phyloP scores from a whole-genome alignment of 768 basidiomycete species.

The Leccinum ochraceum region DNA sequence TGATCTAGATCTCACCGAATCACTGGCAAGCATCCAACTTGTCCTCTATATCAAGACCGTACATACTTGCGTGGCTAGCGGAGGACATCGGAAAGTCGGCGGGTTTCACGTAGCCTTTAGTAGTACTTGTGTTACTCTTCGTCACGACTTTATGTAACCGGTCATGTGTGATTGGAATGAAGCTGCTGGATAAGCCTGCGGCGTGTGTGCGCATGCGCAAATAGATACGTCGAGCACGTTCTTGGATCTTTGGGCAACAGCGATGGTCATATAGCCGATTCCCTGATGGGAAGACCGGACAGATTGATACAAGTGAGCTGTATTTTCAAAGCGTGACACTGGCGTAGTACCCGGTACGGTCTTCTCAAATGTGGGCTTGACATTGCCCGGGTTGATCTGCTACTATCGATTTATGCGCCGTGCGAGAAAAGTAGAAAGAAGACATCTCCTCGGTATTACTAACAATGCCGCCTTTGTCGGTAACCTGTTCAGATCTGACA shows the following conservation, averaged over 20 bases:
- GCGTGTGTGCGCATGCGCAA: not conserved
- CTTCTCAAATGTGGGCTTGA: too few relatives aligned
- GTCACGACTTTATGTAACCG: not conserved
- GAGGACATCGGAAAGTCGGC: not conserved
- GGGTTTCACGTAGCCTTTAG: not conserved
- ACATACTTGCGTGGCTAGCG: not conserved
- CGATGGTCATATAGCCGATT: constrained; percentile 31
- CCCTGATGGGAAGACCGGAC: constrained; percentile 16
- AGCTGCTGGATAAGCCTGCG: not conserved
- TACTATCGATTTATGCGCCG: too few relatives aligned
- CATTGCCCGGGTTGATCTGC: too few relatives aligned
- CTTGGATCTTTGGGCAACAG: constrained; percentile 23
- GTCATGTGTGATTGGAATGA: not conserved
- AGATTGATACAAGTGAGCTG: too few relatives aligned
- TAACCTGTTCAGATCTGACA: too few relatives aligned
- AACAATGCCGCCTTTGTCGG: too few relatives aligned
- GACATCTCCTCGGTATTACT: not conserved
- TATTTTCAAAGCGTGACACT: too few relatives aligned
- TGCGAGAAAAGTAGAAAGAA: not conserved
- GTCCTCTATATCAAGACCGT: not conserved
- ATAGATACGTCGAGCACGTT: not conserved
- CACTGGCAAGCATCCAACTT: not conserved
- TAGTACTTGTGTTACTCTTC: not conserved
- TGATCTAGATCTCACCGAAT: not conserved
- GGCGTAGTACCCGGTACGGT: too few relatives aligned